Base-by-base conservation (phyloP, 2,329 filamentous ascomycete genomes). In the Clonostachys sp. region DNA sequence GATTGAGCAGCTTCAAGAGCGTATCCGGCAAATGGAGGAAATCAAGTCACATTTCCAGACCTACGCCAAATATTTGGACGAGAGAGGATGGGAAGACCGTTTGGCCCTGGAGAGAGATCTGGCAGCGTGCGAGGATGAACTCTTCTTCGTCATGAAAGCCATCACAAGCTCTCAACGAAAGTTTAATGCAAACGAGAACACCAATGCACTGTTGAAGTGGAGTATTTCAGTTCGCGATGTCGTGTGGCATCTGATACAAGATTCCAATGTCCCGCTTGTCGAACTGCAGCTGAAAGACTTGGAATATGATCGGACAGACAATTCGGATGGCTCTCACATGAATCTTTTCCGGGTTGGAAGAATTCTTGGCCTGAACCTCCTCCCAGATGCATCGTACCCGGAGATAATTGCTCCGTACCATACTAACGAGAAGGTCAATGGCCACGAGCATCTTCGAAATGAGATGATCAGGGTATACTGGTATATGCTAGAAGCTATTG, bases 121-220 rank as follows among this genome's bases (percentile, higher is more conserved):
- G 45, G 82, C 89, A 10, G 83, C 83, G 17, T 96, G 90, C 59
- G 94, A 97, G 64, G 94, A 99, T 59, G 95, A 99, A 65, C 71
- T 99, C 9, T 99, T 99, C 76, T 99, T 99, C 71, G 88, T 99
- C 74, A 97, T 99, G 94, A 97, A 99, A 60, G 95, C 94, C 38
- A 99, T 99, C 62, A 99, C 94, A 2, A 95, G 91, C 4, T 95
- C 92, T 6, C 94, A 99, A 66, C 80, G 91, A 50, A 94, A 91
- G 62, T 84, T 83, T 53, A 90, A 95, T 80, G 57, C 59, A 42
- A 75, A 82, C 44, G 81, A 83, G 7, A 81, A 90, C 53, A 86
- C 84, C 48, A 91, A 82, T 50, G 91, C 91, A 6, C 73, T 96
- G 39, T 67, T 99, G 46, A 86, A 89, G 57, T 96, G 92, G 87